These are phyloP conservation scores for Rhodotorula sphaerocarpa DNA, from an alignment of 768 basidiomycete species.

Conservation along the genomic window DNA sequence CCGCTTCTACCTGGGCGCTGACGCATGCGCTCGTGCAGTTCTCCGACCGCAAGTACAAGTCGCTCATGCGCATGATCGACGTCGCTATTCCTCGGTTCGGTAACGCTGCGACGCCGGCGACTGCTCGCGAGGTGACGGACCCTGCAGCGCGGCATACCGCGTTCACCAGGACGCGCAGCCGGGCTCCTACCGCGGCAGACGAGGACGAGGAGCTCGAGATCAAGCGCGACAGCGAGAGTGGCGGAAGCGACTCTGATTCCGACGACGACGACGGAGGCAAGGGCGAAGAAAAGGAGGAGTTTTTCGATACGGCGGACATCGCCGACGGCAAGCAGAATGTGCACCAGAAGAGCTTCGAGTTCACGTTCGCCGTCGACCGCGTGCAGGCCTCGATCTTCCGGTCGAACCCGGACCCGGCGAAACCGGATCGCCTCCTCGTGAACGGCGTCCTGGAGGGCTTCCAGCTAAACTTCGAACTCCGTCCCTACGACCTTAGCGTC, in stretches of 20 bases:
- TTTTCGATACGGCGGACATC: constrained; percentile 38
- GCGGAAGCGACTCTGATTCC: constrained; percentile 44
- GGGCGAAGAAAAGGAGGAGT: constrained; percentile 41
- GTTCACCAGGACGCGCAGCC: constrained; percentile 44
- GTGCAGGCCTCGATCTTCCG: constrained; percentile 72
- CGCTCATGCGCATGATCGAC: constrained; percentile 84
- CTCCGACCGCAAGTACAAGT: constrained; percentile 82
- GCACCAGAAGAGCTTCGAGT: constrained; percentile 63
- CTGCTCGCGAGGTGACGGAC: constrained; percentile 2
- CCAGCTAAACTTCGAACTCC: constrained; percentile 60
- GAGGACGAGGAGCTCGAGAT: constrained; percentile 48
- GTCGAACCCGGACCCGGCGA: constrained; percentile 50
- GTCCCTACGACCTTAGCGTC: constrained; percentile 79
- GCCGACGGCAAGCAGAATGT: constrained; percentile 42
- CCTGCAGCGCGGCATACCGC: constrained; percentile 14
- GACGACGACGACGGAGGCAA: constrained; percentile 50
- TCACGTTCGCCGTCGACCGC: constrained; percentile 77
- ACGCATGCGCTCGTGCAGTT: too few species aligned
- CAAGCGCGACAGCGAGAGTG: constrained; percentile 38
- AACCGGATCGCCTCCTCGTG: constrained; percentile 63
- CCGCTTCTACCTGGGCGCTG: too few species aligned
- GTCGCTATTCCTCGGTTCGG: constrained; percentile 74
- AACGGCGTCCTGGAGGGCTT: constrained; percentile 72
- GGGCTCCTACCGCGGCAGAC: constrained; percentile 50
- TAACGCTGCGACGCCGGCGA: constrained; percentile 41